A percentile compares a stretch with the other conserved stretches of the same genome.
Evolutionary conservation across 192 early-diverging fungal genomes (phyloP).

Genomic region (Podila horticola): DNA sequence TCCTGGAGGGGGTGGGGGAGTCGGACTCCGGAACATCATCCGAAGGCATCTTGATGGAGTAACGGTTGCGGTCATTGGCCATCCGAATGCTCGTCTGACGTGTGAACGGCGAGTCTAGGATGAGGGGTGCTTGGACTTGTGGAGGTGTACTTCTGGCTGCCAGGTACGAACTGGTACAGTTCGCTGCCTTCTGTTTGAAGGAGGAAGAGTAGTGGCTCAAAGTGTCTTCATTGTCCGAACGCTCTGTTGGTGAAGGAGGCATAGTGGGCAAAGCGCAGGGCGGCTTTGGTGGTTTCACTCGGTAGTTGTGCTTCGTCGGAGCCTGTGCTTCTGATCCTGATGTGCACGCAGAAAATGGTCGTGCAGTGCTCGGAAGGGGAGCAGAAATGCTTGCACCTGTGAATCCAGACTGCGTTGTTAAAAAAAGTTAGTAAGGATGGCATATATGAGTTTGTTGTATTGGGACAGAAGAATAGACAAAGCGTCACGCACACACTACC

Average conservation of each 20-base stretch:
- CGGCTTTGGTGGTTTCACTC: constrained; percentile 23
- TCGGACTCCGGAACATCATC: constrained; percentile 7
- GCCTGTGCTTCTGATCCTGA: constrained; percentile 9
- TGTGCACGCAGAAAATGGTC: constrained; percentile 20
- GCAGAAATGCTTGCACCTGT: constrained; percentile 27
- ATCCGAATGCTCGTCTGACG: constrained; percentile 46
- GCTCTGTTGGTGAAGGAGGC: constrained; percentile 7
- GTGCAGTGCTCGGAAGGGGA: constrained; percentile 10
- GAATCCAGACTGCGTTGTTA: not conserved
- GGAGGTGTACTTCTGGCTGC: constrained; percentile 24
- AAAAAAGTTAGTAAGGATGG: not conserved
- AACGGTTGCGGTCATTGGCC: constrained; percentile 33
- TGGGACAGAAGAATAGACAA: not conserved
- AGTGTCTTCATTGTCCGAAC: constrained; percentile 5
- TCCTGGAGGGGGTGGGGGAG: not conserved
- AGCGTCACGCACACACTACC: not conserved
- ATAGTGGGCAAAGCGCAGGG: not conserved
- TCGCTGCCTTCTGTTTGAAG: not conserved
- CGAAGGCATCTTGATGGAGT: constrained; percentile 41
- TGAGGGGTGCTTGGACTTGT: constrained; percentile 5
- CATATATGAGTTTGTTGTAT: not conserved
- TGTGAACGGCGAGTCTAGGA: constrained; percentile 31
- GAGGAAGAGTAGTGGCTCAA: not conserved
- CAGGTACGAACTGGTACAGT: constrained; percentile 11
- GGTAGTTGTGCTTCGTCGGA: constrained; percentile 27